Conservation (phyloP, 345 rosid species). For the Brassica nigra region DNA sequence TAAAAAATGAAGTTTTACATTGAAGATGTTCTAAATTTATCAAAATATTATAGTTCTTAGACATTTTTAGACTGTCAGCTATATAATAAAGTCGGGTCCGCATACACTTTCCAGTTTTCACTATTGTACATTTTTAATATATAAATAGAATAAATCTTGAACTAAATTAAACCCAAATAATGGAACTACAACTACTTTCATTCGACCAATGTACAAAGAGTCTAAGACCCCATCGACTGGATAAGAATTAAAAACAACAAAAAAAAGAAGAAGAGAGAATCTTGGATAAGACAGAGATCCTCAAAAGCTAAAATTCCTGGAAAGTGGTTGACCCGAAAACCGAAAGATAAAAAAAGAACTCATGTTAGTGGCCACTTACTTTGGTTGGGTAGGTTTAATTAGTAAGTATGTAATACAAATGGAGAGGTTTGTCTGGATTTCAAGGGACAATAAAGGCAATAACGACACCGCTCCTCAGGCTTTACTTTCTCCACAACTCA, state of each 20-base stretch:
- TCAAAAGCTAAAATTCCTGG: conserved; percentile 7
- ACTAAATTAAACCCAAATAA: background rate
- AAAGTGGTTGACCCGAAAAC: conserved; percentile 30
- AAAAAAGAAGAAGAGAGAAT: conserved; percentile 23
- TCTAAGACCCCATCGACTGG: background rate
- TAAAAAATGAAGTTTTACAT: too few relatives aligned
- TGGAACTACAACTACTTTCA: background rate
- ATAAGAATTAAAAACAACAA: background rate
- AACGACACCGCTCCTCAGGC: conserved; percentile 34
- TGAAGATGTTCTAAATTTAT: too few relatives aligned
- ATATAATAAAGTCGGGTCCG: background rate
- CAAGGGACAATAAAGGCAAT: conserved; percentile 36
- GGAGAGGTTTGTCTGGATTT: conserved; percentile 20
- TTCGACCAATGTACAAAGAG: conserved; percentile 11
- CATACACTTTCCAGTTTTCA: background rate
- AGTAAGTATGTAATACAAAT: background rate
- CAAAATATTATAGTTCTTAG: too few relatives aligned
- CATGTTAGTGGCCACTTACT: conserved; percentile 39
- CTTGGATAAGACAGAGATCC: conserved; percentile 42
- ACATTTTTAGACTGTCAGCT: background rate
- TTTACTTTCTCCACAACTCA: conserved; percentile 24
- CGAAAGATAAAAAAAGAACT: conserved; percentile 26
- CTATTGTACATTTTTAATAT: background rate
- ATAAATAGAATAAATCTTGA: background rate
- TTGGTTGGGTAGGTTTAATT: conserved; percentile 26